A percentile compares a stretch with the other conserved stretches of the same genome.
These are phyloP conservation scores for Thielaviopsis ethacetica DNA, from an alignment of 2,329 filamentous ascomycete genomes.

Conservation along the genomic window DNA sequence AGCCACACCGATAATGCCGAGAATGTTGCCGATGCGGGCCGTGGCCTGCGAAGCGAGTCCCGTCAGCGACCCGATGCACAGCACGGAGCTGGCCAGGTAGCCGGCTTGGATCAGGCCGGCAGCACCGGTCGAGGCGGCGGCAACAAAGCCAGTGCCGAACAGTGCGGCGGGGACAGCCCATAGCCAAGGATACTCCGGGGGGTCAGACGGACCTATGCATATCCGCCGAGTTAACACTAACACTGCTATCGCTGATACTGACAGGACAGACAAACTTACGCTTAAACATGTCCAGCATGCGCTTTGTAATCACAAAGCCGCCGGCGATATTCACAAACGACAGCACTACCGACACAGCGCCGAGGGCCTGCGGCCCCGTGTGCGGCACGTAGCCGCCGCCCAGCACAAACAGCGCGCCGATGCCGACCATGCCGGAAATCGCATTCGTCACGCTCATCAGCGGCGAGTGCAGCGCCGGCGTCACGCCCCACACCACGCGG, in stretches of 20 bases:
- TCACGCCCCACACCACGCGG: constrained; percentile 74
- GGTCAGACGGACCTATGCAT: constrained; percentile 53
- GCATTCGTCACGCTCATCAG: constrained; percentile 90
- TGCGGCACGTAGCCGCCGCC: constrained; percentile 64
- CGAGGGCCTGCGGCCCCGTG: constrained; percentile 64
- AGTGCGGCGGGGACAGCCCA: constrained; percentile 63
- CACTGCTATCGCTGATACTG: neutral
- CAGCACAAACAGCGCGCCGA: constrained; percentile 78
- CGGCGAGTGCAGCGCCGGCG: constrained; percentile 69
- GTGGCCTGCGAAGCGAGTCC: constrained; percentile 69
- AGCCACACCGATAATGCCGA: constrained; percentile 73
- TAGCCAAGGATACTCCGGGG: constrained; percentile 75
- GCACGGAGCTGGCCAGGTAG: constrained; percentile 67
- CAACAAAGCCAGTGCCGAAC: constrained; percentile 68
- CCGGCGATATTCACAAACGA: constrained; percentile 82
- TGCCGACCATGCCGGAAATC: constrained; percentile 78
- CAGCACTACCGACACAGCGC: constrained; percentile 63
- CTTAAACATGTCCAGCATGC: constrained; percentile 88
- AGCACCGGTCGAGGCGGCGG: constrained; percentile 64
- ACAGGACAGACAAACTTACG: constrained; percentile 25
- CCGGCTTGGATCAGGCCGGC: constrained; percentile 75
- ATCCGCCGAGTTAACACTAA: neutral
- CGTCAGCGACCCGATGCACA: constrained; percentile 74
- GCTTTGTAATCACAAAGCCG: constrained; percentile 80
- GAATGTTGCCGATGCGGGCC: constrained; percentile 67